Conservation (phyloP, 768 basidiomycete species). For the Lepiota venenata region DNA sequence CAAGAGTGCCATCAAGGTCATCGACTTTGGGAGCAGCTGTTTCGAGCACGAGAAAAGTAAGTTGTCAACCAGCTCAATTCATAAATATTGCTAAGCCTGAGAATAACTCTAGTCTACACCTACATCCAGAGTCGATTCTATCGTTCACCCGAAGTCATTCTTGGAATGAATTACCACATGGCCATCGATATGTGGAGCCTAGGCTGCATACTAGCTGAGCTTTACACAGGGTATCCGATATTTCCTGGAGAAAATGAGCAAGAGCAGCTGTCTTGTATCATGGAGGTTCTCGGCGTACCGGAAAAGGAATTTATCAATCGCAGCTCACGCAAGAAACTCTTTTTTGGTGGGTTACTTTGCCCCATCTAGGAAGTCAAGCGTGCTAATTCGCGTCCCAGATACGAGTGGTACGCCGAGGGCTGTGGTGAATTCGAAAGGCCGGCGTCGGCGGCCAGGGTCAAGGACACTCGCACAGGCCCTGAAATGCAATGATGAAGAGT, state of each 20-base stretch:
- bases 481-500: conserved; percentile 90
- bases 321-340: conserved; percentile 89
- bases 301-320: conserved; percentile 95
- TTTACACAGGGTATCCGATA: conserved; percentile 97
- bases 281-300: conserved; percentile 96
- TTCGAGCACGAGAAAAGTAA: conserved; percentile 97
- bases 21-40: conserved; percentile 98
- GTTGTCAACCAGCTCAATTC: conserved; percentile 20
- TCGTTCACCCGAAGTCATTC: conserved; percentile 98
- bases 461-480: conserved; percentile 89
- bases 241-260: conserved; percentile 99
- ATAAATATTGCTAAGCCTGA: conserved; percentile 5
- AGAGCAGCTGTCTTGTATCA: conserved; percentile 97
- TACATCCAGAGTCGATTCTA: conserved; percentile 99
- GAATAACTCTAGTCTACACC: conserved; percentile 75
- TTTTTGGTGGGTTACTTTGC: conserved; percentile 72
- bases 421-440: conserved; percentile 95
- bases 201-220: conserved; percentile 95
- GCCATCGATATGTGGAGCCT: conserved; percentile 99
- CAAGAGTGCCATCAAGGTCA: conserved; percentile 96
- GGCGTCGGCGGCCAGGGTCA: conserved; percentile 85
- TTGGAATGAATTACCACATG: conserved; percentile 99
- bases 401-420: conserved; percentile 90
- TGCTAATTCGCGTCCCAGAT: conserved; percentile 45
- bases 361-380: conserved; percentile 4